Evolutionary conservation across 495 filamentous ascomycete genomes (phyloP).

Genomic region (Penicillium silybi): DNA sequence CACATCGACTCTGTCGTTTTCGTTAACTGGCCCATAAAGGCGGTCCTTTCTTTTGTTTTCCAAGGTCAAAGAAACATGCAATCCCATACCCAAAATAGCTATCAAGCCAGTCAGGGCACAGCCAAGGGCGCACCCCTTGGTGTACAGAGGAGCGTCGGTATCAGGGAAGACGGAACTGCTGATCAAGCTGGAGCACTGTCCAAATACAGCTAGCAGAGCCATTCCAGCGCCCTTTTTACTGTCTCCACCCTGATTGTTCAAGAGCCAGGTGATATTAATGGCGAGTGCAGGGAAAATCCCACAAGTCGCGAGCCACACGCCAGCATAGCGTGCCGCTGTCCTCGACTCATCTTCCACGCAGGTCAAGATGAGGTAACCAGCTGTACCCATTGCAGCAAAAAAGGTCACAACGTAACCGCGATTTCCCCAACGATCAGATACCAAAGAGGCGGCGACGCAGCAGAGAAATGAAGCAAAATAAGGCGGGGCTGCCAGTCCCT

Average conservation of each 20-base stretch:
- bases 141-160: conserved; percentile 24
- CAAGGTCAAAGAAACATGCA: conserved; percentile 20
- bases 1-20: conserved; percentile 23
- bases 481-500: conserved; percentile 69
- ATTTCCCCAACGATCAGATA: conserved; percentile 61
- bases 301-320: conserved; percentile 58
- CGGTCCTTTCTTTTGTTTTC: conserved; percentile 29
- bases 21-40: conserved; percentile 21
- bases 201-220: conserved; percentile 28
- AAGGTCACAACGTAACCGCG: conserved; percentile 59
- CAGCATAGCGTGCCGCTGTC: conserved; percentile 53
- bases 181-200: conserved; percentile 29
- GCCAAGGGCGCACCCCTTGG: conserved; percentile 25
- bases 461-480: conserved; percentile 67
- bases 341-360: conserved; percentile 32
- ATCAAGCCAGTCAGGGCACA: conserved; percentile 28
- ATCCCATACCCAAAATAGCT: conserved; percentile 21
- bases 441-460: conserved; percentile 53
- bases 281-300: conserved; percentile 59
- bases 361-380: conserved; percentile 66
- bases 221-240: conserved; percentile 32
- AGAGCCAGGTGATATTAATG: conserved; percentile 62
- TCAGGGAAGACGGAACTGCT: conserved; percentile 27
- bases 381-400: conserved; percentile 53
- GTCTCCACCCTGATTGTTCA: conserved; percentile 58